These are phyloP conservation scores for Globisporangium viniferum DNA, from an alignment of 352 stramenopile genomes.

Conservation along the genomic window DNA sequence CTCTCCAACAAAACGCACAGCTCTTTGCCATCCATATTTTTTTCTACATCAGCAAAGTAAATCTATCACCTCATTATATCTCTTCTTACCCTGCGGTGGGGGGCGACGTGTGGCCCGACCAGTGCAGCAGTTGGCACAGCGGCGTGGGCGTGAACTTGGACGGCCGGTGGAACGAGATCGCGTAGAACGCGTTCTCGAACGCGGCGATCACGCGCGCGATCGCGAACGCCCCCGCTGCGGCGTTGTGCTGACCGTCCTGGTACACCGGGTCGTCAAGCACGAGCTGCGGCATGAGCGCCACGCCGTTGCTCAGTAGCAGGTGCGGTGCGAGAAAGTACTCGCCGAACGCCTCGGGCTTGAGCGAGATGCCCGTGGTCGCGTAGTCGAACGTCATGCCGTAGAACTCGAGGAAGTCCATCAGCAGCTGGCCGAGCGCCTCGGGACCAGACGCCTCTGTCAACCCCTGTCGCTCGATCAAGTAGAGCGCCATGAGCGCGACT, in stretches of 20 bases:
- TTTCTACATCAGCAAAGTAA: not conserved
- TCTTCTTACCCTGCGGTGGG: constrained; percentile 9
- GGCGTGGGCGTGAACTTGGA: constrained; percentile 77
- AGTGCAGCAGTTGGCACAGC: constrained; percentile 78
- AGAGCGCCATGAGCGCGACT: constrained; percentile 80
- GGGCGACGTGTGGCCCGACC: constrained; percentile 47
- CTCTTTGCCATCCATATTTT: not conserved
- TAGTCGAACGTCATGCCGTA: constrained; percentile 87
- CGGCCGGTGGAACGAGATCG: constrained; percentile 66
- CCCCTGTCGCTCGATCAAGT: constrained; percentile 66
- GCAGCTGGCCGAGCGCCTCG: constrained; percentile 51
- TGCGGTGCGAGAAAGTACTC: constrained; percentile 66
- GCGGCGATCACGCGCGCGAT: constrained; percentile 74
- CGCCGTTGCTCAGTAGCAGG: constrained; percentile 34
- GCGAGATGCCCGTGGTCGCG: constrained; percentile 72
- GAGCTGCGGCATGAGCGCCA: constrained; percentile 64
- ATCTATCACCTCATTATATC: not conserved
- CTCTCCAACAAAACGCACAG: not conserved
- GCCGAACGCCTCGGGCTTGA: constrained; percentile 74
- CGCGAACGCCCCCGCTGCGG: constrained; percentile 67
- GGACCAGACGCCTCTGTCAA: constrained; percentile 21
- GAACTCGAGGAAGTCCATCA: constrained; percentile 89
- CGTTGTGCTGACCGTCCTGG: constrained; percentile 74
- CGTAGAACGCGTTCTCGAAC: constrained; percentile 83
- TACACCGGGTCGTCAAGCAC: constrained; percentile 85